phyloP scores from a whole-genome alignment of 106 monocot genomes.

The Triglochin maritima region DNA sequence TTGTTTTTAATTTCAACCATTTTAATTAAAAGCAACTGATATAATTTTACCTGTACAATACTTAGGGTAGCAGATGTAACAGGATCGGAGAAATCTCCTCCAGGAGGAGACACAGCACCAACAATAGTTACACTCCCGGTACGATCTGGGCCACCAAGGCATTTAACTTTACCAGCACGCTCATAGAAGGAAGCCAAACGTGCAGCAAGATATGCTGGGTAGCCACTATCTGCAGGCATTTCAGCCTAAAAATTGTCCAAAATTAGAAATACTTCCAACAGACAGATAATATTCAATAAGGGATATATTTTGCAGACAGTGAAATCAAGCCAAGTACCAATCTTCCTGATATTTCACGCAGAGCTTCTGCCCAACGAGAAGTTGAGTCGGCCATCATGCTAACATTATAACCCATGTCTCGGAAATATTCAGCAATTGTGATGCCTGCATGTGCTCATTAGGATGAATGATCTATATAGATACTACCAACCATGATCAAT shows the following conservation, averaged over 20 bases:
- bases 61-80: constrained; percentile 97
- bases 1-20: too few species aligned
- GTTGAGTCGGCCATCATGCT: constrained; percentile 99
- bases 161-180: constrained; percentile 98
- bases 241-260: constrained; percentile 56
- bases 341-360: constrained; percentile 99
- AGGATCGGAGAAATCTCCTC: constrained; percentile 99
- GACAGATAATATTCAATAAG: not conserved
- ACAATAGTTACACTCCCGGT: constrained; percentile 98
- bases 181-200: constrained; percentile 99
- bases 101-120: constrained; percentile 98
- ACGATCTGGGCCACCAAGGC: constrained; percentile 73
- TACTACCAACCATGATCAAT: not conserved
- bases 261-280: constrained; percentile 1
- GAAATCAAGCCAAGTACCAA: constrained; percentile 40
- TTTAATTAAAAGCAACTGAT: not conserved
- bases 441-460: constrained; percentile 41
- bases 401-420: constrained; percentile 99
- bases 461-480: constrained; percentile 3
- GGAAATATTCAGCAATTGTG: constrained; percentile 95
- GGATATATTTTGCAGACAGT: not conserved
- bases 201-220: constrained; percentile 94
- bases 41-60: constrained; percentile 85
- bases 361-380: constrained; percentile 99
- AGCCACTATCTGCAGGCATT: constrained; percentile 99